Evolutionary conservation across 176 grass and related monocot species (phyloP).

Genomic region (Bothriochloa decipiens): DNA sequence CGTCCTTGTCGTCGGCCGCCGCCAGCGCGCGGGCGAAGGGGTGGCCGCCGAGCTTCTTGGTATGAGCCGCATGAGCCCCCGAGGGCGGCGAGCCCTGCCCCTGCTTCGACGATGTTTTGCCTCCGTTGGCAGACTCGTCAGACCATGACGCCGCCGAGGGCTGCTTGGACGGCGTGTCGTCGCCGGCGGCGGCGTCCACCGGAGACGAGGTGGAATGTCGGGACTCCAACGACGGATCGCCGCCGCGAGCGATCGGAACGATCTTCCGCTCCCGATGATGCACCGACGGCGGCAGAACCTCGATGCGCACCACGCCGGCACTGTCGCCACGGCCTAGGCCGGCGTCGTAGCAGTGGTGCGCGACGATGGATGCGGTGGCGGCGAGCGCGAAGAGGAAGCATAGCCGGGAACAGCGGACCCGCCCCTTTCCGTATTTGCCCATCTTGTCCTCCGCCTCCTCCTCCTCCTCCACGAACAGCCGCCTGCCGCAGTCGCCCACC

Average conservation of each 20-base stretch:
- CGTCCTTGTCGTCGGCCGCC: slow-evolving; percentile 37
- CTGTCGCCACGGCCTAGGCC: not conserved
- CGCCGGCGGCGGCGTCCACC: not conserved
- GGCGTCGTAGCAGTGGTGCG: slow-evolving; percentile 51
- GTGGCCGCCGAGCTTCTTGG: not conserved
- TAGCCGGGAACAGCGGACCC: slow-evolving; percentile 40
- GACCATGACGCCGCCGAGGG: not conserved
- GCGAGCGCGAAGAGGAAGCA: slow-evolving; percentile 45
- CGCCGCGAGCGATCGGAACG: slow-evolving; percentile 1
- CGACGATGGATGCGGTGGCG: slow-evolving; percentile 38
- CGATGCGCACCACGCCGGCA: slow-evolving; percentile 24
- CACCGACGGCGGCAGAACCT: not conserved
- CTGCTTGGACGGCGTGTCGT: too few species aligned
- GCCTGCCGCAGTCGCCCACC: slow-evolving; percentile 19
- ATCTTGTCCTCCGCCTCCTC: slow-evolving; percentile 1
- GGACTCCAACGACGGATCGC: not conserved
- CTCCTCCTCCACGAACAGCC: not conserved
- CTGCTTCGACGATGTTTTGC: not conserved
- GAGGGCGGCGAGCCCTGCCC: not conserved
- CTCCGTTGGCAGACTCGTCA: not conserved
- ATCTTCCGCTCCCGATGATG: not conserved
- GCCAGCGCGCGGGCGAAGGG: slow-evolving; percentile 36
- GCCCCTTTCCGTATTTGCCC: slow-evolving; percentile 18
- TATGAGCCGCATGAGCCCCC: not conserved
- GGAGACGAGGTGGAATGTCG: not conserved